These are phyloP conservation scores for Epichloe baconii DNA, from an alignment of 2,329 filamentous ascomycete genomes.

Conservation along the genomic window DNA sequence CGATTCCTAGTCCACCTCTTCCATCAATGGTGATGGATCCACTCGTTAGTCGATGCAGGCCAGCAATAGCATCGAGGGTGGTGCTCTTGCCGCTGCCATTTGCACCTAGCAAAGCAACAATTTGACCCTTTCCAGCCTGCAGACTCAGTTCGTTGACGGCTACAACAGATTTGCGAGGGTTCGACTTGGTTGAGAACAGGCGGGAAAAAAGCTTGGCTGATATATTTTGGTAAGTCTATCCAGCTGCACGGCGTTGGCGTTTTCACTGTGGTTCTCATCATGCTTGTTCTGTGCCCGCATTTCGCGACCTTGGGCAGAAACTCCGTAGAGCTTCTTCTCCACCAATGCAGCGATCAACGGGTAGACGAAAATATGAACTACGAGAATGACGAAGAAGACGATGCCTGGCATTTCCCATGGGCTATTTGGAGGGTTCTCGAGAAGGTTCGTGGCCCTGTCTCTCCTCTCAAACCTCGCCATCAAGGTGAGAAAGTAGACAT, in stretches of 20 bases:
- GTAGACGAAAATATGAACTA: constrained; percentile 67
- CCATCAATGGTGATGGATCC: constrained; percentile 68
- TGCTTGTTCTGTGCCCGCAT: constrained; percentile 26
- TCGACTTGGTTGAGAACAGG: constrained; percentile 26
- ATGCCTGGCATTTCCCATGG: constrained; percentile 61
- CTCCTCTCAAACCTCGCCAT: constrained; percentile 65
- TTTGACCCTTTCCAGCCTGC: constrained; percentile 62
- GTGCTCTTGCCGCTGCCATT: constrained; percentile 89
- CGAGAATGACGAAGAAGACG: constrained; percentile 62
- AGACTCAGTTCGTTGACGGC: constrained; percentile 67
- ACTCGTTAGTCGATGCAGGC: constrained; percentile 61
- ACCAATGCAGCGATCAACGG: constrained; percentile 62
- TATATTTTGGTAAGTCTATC: constrained; percentile 69
- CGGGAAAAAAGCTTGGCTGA: constrained; percentile 47
- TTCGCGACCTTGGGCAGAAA: constrained; percentile 48
- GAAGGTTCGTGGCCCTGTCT: constrained; percentile 45
- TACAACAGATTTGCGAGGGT: constrained; percentile 47
- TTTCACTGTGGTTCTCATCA: constrained; percentile 15
- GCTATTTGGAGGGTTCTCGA: constrained; percentile 47
- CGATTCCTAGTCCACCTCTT: constrained; percentile 69
- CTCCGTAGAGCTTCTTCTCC: constrained; percentile 65
- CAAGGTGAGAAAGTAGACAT: constrained; percentile 65
- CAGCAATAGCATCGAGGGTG: constrained; percentile 76
- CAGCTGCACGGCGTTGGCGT: constrained; percentile 57
- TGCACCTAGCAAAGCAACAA: constrained; percentile 73